Percentiles rank a stretch among this genome's conserved stretches.
Evolutionary conservation across 106 monocot genomes (phyloP).

Genomic region (Iris macrosiphon): DNA sequence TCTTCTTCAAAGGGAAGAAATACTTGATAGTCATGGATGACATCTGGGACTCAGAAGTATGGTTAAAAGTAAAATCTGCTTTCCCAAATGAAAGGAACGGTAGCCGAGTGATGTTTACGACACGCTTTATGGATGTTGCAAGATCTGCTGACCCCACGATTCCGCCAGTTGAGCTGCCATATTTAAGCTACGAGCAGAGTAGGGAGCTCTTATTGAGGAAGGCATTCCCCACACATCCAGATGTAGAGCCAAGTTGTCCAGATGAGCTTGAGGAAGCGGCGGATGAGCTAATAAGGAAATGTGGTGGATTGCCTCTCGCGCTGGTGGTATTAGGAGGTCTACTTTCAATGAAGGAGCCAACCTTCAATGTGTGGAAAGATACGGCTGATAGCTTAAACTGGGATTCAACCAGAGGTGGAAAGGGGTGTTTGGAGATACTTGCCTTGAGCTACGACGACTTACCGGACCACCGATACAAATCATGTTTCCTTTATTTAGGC

Average conservation of each 20-base stretch:
- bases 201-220: slow-evolving; percentile 27
- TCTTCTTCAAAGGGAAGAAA: neutral
- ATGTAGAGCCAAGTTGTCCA: neutral
- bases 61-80: slow-evolving; percentile 4
- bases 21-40: slow-evolving; percentile 18
- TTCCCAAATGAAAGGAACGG: slow-evolving; percentile 15
- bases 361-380: neutral
- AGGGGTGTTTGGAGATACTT: slow-evolving; percentile 5
- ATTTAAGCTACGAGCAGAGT: slow-evolving; percentile 6
- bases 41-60: slow-evolving; percentile 7
- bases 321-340: slow-evolving; percentile 22
- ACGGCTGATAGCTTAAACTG: slow-evolving; percentile 3
- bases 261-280: slow-evolving; percentile 11
- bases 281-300: slow-evolving; percentile 10
- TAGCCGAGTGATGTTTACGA: slow-evolving; percentile 5
- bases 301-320: slow-evolving; percentile 29
- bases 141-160: neutral
- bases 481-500: slow-evolving; percentile 14
- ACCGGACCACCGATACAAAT: slow-evolving; percentile 6
- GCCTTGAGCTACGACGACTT: slow-evolving; percentile 15
- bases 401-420: neutral
- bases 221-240: slow-evolving; percentile 1
- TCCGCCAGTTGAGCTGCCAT: slow-evolving; percentile 7
- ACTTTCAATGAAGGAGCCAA: neutral
- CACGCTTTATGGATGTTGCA: slow-evolving; percentile 7